Base-by-base conservation (phyloP, 192 early-diverging fungal genomes). In the Coemansia sp. region DNA sequence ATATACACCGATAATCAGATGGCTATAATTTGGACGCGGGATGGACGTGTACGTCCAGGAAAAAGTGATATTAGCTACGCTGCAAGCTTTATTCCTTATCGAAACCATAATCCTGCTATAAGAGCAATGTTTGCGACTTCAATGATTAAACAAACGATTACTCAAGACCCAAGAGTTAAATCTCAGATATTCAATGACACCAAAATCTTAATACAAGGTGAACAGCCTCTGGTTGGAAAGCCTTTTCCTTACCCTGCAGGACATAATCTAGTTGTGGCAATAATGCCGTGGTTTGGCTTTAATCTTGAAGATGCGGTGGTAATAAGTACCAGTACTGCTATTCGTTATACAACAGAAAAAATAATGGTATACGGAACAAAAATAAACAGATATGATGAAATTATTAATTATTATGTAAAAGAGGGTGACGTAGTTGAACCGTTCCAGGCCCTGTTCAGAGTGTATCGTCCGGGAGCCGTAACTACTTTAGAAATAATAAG, bases 131-230 rank as follows among this genome's bases (percentile, higher is more conserved):
- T 70, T 32, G 42, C 69, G 39, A 22, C 38, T 17, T 64, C 58
- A 19, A 70, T 70, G 69, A 65, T 70, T 38, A 70, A 70, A 32
- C 69, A 70, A 27, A 62, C 62, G 38, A 70, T 70, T 32, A 70
- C 69, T 41, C 50, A 50, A 32, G 62, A 70, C 41, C 27, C 58
- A 50, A 67, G 60, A 41, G 41, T 70, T 44, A 70, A 42, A 36
- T 24, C 34, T 68, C 65, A 62, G 20, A 12, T 70, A 38, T 70
- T 65, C 34, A 67, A 70, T 44, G 69, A 70, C 22, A 70, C 69
- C 8, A 29, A 19, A 19, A 68, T 58, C 29, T 45, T 70, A 38
- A 38, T 70, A 19, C 2, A 68, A 5, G 69, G 69, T 31, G 69
- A 70, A 29, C 69, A 70, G 42, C 69, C 69, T 7, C 15, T 48